Evolutionary conservation across 768 basidiomycete genomes (phyloP), one percentile per base, ranked within the genome.

Genomic region (Mrakia hoshinonis): DNA sequence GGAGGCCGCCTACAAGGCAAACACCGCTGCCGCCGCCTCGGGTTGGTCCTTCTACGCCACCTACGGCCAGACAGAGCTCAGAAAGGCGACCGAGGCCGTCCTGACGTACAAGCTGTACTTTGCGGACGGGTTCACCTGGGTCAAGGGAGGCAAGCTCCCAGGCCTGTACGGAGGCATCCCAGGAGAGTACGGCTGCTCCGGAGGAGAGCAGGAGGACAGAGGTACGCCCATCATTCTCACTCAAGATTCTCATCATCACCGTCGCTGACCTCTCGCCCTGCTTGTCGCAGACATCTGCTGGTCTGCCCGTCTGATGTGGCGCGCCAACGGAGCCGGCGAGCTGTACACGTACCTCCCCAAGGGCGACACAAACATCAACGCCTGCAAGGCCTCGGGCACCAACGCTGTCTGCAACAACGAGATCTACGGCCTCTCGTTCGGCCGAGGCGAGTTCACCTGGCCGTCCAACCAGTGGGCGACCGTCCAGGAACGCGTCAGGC

Each of bases 281-380:
- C 20, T 34, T 47, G 43, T 51, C 9, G 43, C 34, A 61, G 58
- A 61, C 58, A 18, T 61, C 58, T 61, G 92, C 75, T 94, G 90
- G 77, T 90, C 89, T 76, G 92, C 91, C 7, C 80, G 92, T 34
- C 70, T 93, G 74, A 93, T 94, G 92, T 93, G 81, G 81, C 75
- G 82, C 46, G 52, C 75, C 1, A 73, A 79, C 0, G 91, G 91
- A 4, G 79, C 78, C 0, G 91, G 91, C 4, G 92, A 93, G 52
- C 61, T 71, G 74, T 75, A 60, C 73, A 71, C 70, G 9, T 72
- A 72, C 65, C 55, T 72, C 13, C 70, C 70, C 11, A 18, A 36
- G 15, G 54, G 34, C 6, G 47, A 22, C 38, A 54, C n/a, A 43
- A 72, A 72, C 47, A 29, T 39, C 51, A 43, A 52, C 22, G 70